Percentiles rank a stretch among this genome's conserved stretches.
Evolutionary conservation across 2,329 filamentous ascomycete genomes (phyloP).

Genomic region (Pseudocercospora eumusae): DNA sequence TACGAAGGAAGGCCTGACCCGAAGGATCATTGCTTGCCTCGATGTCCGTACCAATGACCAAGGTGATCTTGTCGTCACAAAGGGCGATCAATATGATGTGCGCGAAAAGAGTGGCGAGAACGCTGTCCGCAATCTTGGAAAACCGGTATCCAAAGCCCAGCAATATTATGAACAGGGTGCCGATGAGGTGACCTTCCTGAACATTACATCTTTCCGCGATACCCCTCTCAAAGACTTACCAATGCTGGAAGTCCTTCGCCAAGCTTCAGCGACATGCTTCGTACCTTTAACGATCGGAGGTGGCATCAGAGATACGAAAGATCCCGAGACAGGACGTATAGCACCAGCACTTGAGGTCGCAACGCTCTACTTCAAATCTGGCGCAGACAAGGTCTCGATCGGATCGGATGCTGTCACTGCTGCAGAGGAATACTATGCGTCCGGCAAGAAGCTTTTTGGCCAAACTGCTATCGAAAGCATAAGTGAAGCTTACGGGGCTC

Average conservation of each 20-base stretch:
- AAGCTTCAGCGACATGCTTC: conserved; percentile 87
- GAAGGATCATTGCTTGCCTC: conserved; percentile 90
- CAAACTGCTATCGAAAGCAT: conserved; percentile 95
- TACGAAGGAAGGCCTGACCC: conserved; percentile 72
- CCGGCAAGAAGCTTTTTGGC: conserved; percentile 68
- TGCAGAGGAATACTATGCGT: conserved; percentile 83
- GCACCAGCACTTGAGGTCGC: conserved; percentile 92
- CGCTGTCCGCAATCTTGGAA: conserved; percentile 86
- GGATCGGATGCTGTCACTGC: conserved; percentile 92
- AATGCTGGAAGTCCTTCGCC: conserved; percentile 90
- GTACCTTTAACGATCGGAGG: conserved; percentile 94
- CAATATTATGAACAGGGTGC: conserved; percentile 95
- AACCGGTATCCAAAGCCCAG: conserved; percentile 91
- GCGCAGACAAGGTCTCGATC: conserved; percentile 96
- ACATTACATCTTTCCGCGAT: conserved; percentile 97
- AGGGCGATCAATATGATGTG: conserved; percentile 98
- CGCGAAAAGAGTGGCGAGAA: conserved; percentile 73
- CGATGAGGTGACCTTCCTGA: conserved; percentile 95
- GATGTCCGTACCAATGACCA: conserved; percentile 93
- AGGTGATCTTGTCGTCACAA: conserved; percentile 94
- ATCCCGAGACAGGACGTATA: conserved; percentile 75
- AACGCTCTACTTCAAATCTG: conserved; percentile 94
- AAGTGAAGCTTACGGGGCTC: conserved; percentile 87
- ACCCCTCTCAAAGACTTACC: conserved; percentile 88
- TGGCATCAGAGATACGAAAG: conserved; percentile 88